A percentile compares a stretch with the other conserved stretches of the same genome.
These are phyloP conservation scores for Malbranchea cinnamomea DNA, from an alignment of 2,329 filamentous ascomycete species.

Conservation along the genomic window DNA sequence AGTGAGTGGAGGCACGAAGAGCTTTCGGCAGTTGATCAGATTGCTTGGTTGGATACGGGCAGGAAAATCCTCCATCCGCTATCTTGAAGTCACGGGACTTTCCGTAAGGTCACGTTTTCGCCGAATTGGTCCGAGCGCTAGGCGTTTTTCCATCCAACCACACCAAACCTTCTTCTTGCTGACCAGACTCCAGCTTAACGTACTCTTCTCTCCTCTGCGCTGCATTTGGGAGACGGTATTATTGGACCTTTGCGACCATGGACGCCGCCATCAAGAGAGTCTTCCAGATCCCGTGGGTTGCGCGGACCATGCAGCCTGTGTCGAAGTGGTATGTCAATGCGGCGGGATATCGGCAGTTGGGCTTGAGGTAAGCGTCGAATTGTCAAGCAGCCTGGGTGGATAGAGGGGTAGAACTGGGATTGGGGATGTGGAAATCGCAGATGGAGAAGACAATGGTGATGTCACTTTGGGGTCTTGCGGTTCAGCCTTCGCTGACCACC, in stretches of 20 bases:
- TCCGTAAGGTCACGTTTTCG: conserved; percentile 6
- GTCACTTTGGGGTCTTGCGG: background rate
- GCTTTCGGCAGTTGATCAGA: too few relatives aligned
- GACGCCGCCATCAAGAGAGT: conserved; percentile 51
- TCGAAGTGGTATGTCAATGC: conserved; percentile 81
- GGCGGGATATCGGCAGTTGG: conserved; percentile 83
- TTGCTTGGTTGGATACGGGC: too few relatives aligned
- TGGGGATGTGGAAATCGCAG: background rate
- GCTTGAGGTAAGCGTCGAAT: conserved; percentile 53
- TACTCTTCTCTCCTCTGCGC: conserved; percentile 11
- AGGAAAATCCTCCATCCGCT: too few relatives aligned
- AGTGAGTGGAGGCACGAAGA: too few relatives aligned
- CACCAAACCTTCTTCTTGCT: background rate
- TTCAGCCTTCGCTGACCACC: background rate
- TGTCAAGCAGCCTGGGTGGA: conserved; percentile 3
- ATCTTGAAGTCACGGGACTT: too few relatives aligned
- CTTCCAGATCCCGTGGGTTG: conserved; percentile 75
- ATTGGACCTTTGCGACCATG: conserved; percentile 19
- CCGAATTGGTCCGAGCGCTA: conserved; percentile 10
- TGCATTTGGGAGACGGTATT: conserved; percentile 43
- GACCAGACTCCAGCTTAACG: background rate
- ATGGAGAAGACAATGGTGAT: background rate
- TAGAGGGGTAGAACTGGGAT: background rate
- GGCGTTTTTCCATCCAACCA: background rate
- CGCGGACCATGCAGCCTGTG: conserved; percentile 62